Evolutionary conservation across 164 flowering plant species (phyloP), one percentile per base, ranked within the genome.

Genomic region (Malania oleifera): DNA sequence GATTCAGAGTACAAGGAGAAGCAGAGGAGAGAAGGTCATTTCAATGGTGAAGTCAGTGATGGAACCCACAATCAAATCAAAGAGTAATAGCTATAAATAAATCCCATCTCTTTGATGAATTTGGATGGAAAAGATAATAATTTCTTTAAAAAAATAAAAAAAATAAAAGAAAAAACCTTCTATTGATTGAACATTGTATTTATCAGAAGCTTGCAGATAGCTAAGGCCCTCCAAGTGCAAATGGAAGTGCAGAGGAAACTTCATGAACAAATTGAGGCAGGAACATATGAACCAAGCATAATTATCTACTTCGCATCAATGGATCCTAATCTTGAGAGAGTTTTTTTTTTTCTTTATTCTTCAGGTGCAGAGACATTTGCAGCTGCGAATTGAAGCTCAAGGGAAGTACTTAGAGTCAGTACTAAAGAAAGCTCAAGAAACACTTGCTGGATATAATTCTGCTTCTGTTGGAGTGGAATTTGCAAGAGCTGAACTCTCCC

Each of bases 361-460:
- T 43, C 75, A 93, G 99, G 99, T 93, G 56, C 97, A 91, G 67
- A 82, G 80, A 54, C 99, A 82, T 73, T 73, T 93, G 74, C 99
- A 90, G 82, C 80, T 90, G 51, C 65, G 97, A 57, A 93, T 93
- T 28, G 99, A 90, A 70, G 92, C 99, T 3, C 99, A 93, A 75
- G 96, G 97, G 45, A 86, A 81, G 69, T 91, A 95, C 57, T 69
- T 95, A 29, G 93, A 89, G 34, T 75, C 89, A 15, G 95, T 89
- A 26, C 65, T 95, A 19, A 75, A 66, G 66, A 95, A 85, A 69
- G 99, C 96, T 19, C 95, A 90, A 31, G 92, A 90, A 63, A 80
- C 92, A 31, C 82, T 93, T 5, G 60, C 89, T 23, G 79, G 81
- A 2, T 82, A 78, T 61, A 73, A 55, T 59, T 67, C 76, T 12